Evolutionary conservation across 2,329 filamentous ascomycete species (phyloP), one percentile per base, ranked within the genome.

Genomic region (Colletotrichum acutatum): DNA sequence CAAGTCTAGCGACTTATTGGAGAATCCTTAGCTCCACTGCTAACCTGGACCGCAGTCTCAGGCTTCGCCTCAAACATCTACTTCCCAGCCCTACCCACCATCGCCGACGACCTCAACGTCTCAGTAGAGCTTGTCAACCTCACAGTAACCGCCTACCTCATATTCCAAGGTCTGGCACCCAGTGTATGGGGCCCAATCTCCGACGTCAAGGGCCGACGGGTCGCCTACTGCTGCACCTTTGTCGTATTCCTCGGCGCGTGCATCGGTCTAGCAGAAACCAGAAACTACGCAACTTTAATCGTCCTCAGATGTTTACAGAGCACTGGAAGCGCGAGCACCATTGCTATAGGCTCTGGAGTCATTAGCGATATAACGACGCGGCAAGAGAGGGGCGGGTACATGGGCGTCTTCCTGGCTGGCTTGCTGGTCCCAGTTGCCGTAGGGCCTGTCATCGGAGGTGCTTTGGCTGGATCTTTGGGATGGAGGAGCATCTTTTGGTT

Each of bases 401-500:
- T 91, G 75, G 89, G 85, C 53, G 84, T 84, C 75, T 86, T 84
- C 60, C 84, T 83, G 59, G 46, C 77, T 3, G 80, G 79, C 32
- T 77, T 72, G 52, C 59, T 81, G 12, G 80, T 82, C 30, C 86
- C 83, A 16, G 78, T 82, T 0, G 80, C 82, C 8, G 67, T 84
- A 3, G 82, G 86, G 0, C 89, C 90, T 0, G 82, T 90, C 4
- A 81, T 90, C 9, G 88, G 89, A 7, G 89, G 88, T 3, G 76
- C 88, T 3, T 77, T 91, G 4, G 82, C 82, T 5, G 83, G 86
- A 56, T 86, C 84, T 63, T 78, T 88, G 0, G 87, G 87, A 4
- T 90, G 89, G 88, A 80, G 84, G 60, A 82, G 83, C 19, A 84
- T 90, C 34, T 90, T 90, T 75, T 89, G 86, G 86, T 88, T 90